Conservation (phyloP, 2,329 filamentous ascomycete genomes). For the Diatrype stigma region DNA sequence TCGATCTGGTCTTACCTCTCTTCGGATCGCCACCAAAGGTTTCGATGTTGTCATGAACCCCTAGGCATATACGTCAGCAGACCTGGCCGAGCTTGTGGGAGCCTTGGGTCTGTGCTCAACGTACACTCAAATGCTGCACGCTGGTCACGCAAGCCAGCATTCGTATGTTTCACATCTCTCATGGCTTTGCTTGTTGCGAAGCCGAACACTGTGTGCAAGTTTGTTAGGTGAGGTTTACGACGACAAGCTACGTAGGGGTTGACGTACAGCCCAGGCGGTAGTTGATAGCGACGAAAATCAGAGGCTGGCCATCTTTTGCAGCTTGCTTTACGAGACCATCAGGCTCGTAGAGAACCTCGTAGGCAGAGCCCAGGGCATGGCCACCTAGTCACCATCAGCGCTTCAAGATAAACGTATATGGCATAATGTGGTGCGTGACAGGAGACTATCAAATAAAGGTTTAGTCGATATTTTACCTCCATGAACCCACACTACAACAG, state of each 20-base stretch:
- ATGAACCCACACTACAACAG: slow-evolving; percentile 21
- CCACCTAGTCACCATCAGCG: slow-evolving; percentile 9
- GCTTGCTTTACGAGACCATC: slow-evolving; percentile 20
- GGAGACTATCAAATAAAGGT: neutral
- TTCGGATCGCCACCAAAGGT: slow-evolving; percentile 12
- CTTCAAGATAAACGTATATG: too few relatives aligned
- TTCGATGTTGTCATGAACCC: slow-evolving; percentile 14
- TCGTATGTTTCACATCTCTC: slow-evolving; percentile 18
- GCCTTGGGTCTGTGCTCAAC: neutral
- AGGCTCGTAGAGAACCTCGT: slow-evolving; percentile 18
- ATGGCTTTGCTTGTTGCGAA: slow-evolving; percentile 19
- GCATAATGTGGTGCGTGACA: too few relatives aligned
- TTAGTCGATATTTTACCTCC: slow-evolving; percentile 11
- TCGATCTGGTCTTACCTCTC: slow-evolving; percentile 1
- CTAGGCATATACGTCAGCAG: neutral
- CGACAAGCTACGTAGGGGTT: too few relatives aligned
- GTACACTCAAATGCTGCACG: slow-evolving; percentile 27
- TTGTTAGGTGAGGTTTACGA: too few relatives aligned
- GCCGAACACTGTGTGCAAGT: slow-evolving; percentile 16
- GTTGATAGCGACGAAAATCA: slow-evolving; percentile 21
- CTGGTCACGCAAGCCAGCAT: slow-evolving; percentile 28
- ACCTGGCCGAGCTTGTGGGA: neutral
- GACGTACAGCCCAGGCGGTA: slow-evolving; percentile 19
- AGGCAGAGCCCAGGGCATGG: slow-evolving; percentile 18
- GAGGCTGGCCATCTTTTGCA: slow-evolving; percentile 10